A percentile compares a stretch with the other conserved stretches of the same genome.
These are phyloP conservation scores for Vicia villosa DNA, from an alignment of 306 rosid species.

Conservation along the genomic window DNA sequence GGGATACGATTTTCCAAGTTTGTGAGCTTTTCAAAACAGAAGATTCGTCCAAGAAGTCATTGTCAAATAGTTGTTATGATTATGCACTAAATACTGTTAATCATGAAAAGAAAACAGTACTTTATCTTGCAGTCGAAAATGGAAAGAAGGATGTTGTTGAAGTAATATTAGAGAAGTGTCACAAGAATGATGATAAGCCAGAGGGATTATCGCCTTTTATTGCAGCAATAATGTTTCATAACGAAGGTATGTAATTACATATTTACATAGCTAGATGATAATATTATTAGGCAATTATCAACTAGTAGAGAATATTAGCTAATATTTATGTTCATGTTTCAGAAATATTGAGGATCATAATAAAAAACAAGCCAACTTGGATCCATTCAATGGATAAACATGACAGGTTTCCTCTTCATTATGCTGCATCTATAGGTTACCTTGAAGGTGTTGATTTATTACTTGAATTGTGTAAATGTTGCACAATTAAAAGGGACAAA, in stretches of 20 bases:
- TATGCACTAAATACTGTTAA: background rate
- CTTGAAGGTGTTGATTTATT: conserved; percentile 30
- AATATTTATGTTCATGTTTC: background rate
- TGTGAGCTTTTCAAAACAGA: background rate
- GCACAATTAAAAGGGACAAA: conserved; percentile 6
- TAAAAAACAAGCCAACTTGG: background rate
- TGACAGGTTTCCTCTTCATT: conserved; percentile 28
- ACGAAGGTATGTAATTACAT: conserved; percentile 1
- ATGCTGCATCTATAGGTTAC: conserved; percentile 36
- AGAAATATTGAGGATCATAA: background rate
- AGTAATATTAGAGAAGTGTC: background rate
- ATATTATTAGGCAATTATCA: background rate
- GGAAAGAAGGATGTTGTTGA: background rate
- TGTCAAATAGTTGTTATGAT: background rate
- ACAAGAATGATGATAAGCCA: background rate
- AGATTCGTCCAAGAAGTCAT: background rate
- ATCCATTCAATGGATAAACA: background rate
- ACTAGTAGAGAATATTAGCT: background rate
- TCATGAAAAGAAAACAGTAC: background rate
- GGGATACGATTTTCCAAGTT: background rate
- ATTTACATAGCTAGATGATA: background rate
- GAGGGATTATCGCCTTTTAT: background rate
- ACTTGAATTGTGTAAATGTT: background rate
- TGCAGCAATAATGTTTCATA: background rate
- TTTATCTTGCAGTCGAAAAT: conserved; percentile 17